These are phyloP conservation scores for Yarrowia bubula DNA, from an alignment of 805 yeast genomes.

Conservation along the genomic window DNA sequence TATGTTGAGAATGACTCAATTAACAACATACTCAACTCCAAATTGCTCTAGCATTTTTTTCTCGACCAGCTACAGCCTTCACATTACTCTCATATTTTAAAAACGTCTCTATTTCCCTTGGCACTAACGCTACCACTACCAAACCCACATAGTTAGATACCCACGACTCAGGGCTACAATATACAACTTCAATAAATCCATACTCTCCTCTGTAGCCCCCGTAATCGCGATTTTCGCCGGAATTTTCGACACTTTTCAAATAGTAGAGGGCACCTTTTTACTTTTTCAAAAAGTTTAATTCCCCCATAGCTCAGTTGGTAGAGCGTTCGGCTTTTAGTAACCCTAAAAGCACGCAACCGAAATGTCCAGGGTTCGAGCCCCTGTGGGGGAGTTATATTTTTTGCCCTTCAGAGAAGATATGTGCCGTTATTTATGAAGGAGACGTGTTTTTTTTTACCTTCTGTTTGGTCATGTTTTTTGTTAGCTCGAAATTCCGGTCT, in stretches of 20 bases:
- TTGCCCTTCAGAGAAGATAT: too few species aligned
- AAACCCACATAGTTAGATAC: too few species aligned
- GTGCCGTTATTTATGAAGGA: too few species aligned
- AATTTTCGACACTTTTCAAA: neutral
- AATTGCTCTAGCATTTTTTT: too few species aligned
- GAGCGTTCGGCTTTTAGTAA: slow-evolving; percentile 40
- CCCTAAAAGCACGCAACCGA: slow-evolving; percentile 40
- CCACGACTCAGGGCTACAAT: too few species aligned
- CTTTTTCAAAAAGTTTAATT: neutral
- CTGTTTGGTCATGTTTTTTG: neutral
- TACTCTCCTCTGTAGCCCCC: neutral
- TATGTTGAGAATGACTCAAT: too few species aligned
- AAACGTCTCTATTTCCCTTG: too few species aligned
- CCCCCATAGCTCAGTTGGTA: slow-evolving; percentile 27
- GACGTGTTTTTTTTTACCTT: neutral
- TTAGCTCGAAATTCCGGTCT: neutral
- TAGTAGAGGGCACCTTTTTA: neutral
- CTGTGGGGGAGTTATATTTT: slow-evolving; percentile 47
- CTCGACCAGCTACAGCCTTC: too few species aligned
- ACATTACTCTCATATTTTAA: too few species aligned
- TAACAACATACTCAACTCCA: too few species aligned
- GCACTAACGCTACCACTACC: too few species aligned
- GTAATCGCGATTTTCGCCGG: neutral
- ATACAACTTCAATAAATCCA: too few species aligned
- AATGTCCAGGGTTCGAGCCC: slow-evolving; percentile 65